phyloP scores from a whole-genome alignment of 1,139 yeast species.

The Kodamaea alishanica region DNA sequence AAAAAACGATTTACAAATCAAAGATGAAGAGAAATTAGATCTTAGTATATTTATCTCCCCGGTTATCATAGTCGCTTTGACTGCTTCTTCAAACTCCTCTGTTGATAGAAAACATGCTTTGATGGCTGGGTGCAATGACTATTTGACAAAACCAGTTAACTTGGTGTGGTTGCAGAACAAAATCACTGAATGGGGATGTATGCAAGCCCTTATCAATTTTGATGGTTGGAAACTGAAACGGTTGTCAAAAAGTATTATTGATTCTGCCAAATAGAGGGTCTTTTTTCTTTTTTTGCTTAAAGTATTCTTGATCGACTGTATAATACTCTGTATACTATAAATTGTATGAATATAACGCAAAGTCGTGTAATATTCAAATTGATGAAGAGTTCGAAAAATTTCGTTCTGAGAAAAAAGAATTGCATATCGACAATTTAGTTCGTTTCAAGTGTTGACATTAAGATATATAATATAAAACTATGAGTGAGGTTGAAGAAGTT shows the following conservation, averaged over 20 bases:
- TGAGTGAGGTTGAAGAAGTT: conserved; percentile 8
- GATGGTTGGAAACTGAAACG: conserved; percentile 75
- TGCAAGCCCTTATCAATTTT: conserved; percentile 96
- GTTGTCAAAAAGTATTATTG: conserved; percentile 5
- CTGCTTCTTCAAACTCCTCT: conserved; percentile 82
- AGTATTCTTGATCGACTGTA: no score
- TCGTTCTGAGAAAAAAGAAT: no score
- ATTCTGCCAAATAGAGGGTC: background rate
- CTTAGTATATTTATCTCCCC: conserved; percentile 72
- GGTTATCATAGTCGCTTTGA: conserved; percentile 90
- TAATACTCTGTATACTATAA: no score
- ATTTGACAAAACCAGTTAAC: conserved; percentile 94
- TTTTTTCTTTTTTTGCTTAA: no score
- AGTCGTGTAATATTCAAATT: no score
- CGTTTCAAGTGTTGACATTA: background rate
- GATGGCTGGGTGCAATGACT: conserved; percentile 96
- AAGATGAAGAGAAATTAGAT: conserved; percentile 52
- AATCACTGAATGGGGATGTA: conserved; percentile 94
- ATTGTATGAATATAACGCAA: no score
- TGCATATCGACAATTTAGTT: no score
- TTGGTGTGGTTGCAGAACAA: conserved; percentile 91
- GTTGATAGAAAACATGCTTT: conserved; percentile 87
- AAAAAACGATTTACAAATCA: conserved; percentile 21
- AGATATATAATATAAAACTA: background rate
- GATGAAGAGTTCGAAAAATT: no score